These are phyloP conservation scores for Ceriops decandra DNA, from an alignment of 345 rosid genomes.

Conservation along the genomic window DNA sequence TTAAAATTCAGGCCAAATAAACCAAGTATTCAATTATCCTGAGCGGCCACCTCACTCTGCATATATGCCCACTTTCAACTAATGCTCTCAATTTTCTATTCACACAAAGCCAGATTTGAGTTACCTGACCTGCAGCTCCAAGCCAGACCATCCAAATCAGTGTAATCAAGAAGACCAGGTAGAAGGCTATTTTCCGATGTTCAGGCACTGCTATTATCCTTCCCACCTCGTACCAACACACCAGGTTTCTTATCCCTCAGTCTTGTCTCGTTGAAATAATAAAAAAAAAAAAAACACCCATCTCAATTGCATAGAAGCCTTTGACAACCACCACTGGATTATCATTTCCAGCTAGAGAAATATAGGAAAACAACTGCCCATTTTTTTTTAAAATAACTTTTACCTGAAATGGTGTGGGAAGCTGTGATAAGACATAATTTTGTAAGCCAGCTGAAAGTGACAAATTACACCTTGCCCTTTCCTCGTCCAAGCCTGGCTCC, in stretches of 20 bases:
- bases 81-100: slow-evolving; percentile 35
- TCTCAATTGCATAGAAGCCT: slow-evolving; percentile 18
- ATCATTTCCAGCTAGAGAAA: slow-evolving; percentile 22
- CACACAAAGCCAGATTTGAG: slow-evolving; percentile 32
- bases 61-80: slow-evolving; percentile 37
- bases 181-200: slow-evolving; percentile 25
- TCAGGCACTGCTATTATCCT: slow-evolving; percentile 17
- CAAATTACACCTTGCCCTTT: slow-evolving; percentile 16
- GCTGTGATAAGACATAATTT: slow-evolving; percentile 5
- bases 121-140: slow-evolving; percentile 36
- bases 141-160: slow-evolving; percentile 32
- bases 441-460: slow-evolving; percentile 11
- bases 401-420: slow-evolving; percentile 1
- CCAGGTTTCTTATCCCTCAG: slow-evolving; percentile 16
- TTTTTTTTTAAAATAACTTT: slow-evolving; percentile 10
- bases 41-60: slow-evolving; percentile 28
- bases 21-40: slow-evolving; percentile 40
- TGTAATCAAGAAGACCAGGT: slow-evolving; percentile 34
- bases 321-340: slow-evolving; percentile 13
- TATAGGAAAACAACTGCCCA: slow-evolving; percentile 12
- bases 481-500: slow-evolving; percentile 18
- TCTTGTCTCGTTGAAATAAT: slow-evolving; percentile 11
- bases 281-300: background rate
- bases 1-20: slow-evolving; percentile 34
- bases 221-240: slow-evolving; percentile 17